A percentile compares a stretch with the other conserved stretches of the same genome.
phyloP scores from a whole-genome alignment of 208 protist genomes.

The Leishmania turanica region DNA sequence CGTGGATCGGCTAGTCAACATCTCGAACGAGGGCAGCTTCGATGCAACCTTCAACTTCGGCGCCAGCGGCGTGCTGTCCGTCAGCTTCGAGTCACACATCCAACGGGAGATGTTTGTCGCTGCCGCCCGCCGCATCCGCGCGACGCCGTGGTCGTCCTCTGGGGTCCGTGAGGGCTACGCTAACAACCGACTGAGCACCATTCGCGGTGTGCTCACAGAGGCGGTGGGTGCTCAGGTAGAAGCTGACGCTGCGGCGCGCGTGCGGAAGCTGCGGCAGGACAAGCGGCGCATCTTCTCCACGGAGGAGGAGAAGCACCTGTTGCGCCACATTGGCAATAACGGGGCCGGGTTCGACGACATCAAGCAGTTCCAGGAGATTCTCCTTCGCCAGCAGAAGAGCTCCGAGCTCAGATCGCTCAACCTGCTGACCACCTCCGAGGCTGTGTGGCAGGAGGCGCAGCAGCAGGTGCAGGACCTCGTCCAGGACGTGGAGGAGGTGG shows the following conservation, averaged over 20 bases:
- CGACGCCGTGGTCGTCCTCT: conserved; percentile 10
- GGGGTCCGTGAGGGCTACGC: conserved; percentile 12
- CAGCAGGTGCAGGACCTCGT: conserved; percentile 61
- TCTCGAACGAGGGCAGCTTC: conserved; percentile 76
- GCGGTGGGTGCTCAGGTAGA: conserved; percentile 59
- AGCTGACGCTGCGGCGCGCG: conserved; percentile 70
- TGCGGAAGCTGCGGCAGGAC: conserved; percentile 70
- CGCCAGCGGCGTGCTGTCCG: conserved; percentile 76
- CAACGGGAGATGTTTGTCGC: conserved; percentile 91
- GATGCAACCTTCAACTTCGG: conserved; percentile 89
- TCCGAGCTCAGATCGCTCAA: conserved; percentile 77
- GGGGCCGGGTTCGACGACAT: conserved; percentile 77
- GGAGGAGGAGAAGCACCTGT: conserved; percentile 75
- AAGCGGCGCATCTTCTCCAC: conserved; percentile 64
- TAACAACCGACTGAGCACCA: conserved; percentile 23
- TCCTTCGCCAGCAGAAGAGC: conserved; percentile 71
- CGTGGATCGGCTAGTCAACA: conserved; percentile 69
- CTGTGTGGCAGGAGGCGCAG: conserved; percentile 57
- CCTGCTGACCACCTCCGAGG: conserved; percentile 53
- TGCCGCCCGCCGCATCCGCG: conserved; percentile 56
- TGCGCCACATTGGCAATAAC: conserved; percentile 54
- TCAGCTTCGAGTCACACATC: conserved; percentile 88
- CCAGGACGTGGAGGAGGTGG: conserved; percentile 73
- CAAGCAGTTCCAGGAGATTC: conserved; percentile 60
- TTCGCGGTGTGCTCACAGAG: conserved; percentile 72